Base-by-base conservation (phyloP, 2,329 filamentous ascomycete species). In the Paecilomyces sp. region DNA sequence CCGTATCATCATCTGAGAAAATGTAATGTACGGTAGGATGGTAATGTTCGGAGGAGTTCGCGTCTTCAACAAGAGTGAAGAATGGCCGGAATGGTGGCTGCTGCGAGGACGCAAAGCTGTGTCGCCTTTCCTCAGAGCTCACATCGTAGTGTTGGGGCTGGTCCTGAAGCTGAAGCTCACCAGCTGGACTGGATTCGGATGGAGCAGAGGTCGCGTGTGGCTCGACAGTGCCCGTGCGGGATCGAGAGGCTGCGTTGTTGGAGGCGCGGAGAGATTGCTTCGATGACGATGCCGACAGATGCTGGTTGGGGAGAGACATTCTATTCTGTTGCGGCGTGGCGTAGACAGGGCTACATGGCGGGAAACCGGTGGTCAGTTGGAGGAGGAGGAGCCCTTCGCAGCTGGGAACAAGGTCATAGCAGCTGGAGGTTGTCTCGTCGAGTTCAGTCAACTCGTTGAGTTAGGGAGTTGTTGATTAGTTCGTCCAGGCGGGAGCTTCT, bases 11-110 rank as follows among this genome's bases (percentile, higher is more conserved):
- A 74, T 97, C 92, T 66, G 85, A 85, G 78, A 99, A 97, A 69
- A 97, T 84, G 77, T 97, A 97, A 77, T 93, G 91, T 1, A 96
- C 86, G 57, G 85, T 86, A 1, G 93, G 94, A 72, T 97, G 92
- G 68, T 91, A 83, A 62, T 91, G 89, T 54, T 90, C 85, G 67
- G 85, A 83, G 8, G 85, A 87, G n/a, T 85, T 83, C 11, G 83
- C 77, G 73, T 96, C 92, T 70, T 90, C 86, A 64, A 97, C 82
- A 51, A 97, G 80, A 0, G 91, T 89, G 79, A 96, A 97, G 79
- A 96, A 88, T 2, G 91, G 90, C 53, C 86, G 82, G 74, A 96
- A 93, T 2, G 78, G 73, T 3, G 77, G 77, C 72, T 77, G 62
- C 12, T 60, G 61, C 3, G 63, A 60, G n/a, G 61, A 31, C 18